Evolutionary conservation across 371 early-diverging fungal species (phyloP).

Genomic region (Mucor lusitanicus): DNA sequence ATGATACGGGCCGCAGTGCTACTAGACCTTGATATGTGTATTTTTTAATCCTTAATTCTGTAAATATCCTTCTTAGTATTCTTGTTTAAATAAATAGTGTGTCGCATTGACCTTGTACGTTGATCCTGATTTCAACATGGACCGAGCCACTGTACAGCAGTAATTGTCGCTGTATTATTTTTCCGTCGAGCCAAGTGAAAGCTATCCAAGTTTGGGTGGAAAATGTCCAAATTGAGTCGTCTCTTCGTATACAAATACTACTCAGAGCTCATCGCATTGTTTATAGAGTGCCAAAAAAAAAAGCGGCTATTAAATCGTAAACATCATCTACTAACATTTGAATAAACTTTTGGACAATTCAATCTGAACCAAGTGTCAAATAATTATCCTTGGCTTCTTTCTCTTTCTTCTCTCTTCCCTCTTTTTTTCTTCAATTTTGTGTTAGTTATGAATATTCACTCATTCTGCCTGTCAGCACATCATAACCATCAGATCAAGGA

Average conservation of each 20-base stretch:
- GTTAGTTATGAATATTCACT: neutral
- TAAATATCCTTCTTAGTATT: neutral
- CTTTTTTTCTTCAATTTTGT: neutral
- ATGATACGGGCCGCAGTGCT: neutral
- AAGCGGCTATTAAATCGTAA: neutral
- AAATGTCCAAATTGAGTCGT: neutral
- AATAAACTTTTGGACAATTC: neutral
- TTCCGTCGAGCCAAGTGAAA: neutral
- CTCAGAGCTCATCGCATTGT: neutral
- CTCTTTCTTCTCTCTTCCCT: neutral
- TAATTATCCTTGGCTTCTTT: neutral
- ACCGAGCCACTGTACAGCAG: neutral
- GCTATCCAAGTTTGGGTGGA: neutral
- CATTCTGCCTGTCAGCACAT: constrained; percentile 2
- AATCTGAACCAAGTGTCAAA: constrained; percentile 4
- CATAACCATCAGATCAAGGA: neutral
- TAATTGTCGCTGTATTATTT: neutral
- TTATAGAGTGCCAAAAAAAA: neutral
- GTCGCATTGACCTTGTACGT: neutral
- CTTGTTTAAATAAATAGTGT: neutral
- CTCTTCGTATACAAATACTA: neutral
- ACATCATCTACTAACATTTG: neutral
- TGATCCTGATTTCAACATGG: neutral
- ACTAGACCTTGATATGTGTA: neutral
- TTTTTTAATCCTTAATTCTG: neutral